A percentile compares a stretch with the other conserved stretches of the same genome.
Conservation (phyloP, 2,329 filamentous ascomycete species). For the Botryotinia narcissicola region DNA sequence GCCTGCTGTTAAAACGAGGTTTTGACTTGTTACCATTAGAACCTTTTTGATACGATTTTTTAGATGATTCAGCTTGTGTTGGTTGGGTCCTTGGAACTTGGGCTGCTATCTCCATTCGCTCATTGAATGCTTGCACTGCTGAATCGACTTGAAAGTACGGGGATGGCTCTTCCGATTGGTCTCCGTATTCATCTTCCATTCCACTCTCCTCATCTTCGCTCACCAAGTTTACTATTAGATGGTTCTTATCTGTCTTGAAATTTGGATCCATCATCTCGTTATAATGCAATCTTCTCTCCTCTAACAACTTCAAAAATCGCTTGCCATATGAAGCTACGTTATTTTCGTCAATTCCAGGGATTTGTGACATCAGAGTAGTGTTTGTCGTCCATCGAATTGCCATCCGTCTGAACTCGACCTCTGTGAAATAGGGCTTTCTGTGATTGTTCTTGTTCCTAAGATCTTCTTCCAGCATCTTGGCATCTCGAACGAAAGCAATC, state of each 20-base stretch:
- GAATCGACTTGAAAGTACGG: constrained; percentile 4
- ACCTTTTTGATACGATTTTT: background rate
- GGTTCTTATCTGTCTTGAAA: constrained; percentile 35
- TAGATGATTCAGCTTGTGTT: background rate
- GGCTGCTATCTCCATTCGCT: background rate
- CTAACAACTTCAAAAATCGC: constrained; percentile 59
- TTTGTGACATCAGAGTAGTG: constrained; percentile 58
- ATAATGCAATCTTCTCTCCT: constrained; percentile 48
- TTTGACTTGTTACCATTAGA: background rate
- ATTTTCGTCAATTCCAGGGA: constrained; percentile 60
- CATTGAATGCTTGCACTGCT: constrained; percentile 20
- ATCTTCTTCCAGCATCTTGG: constrained; percentile 57
- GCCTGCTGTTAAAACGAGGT: background rate
- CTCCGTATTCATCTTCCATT: constrained; percentile 31
- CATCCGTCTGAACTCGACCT: constrained; percentile 70
- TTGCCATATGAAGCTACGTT: constrained; percentile 62
- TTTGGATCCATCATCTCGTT: constrained; percentile 47
- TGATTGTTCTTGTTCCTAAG: constrained; percentile 59
- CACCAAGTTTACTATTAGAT: constrained; percentile 52
- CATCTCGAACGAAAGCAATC: constrained; percentile 62
- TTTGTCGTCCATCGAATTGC: constrained; percentile 64
- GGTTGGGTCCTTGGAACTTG: background rate
- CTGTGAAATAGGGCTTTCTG: constrained; percentile 62
- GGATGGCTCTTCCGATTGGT: constrained; percentile 9
- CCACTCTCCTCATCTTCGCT: constrained; percentile 31